Percentiles rank a stretch among this genome's conserved stretches.
phyloP scores from a whole-genome alignment of 345 rosid genomes.

The Jatropha curcas region DNA sequence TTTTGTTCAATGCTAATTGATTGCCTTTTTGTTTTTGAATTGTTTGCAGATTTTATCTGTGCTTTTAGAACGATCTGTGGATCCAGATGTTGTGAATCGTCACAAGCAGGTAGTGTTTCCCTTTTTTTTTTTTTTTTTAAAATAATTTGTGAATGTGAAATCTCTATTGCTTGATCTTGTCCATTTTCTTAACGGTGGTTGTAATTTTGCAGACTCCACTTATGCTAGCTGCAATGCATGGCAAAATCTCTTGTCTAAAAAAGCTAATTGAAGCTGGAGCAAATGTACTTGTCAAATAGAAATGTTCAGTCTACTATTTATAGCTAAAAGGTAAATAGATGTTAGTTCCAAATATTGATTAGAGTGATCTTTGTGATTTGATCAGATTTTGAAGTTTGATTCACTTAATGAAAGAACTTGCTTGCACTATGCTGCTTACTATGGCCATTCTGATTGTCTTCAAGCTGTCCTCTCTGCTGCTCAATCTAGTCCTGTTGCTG shows the following conservation, averaged over 20 bases:
- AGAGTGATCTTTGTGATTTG: constrained; percentile 8
- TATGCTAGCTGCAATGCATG: constrained; percentile 98
- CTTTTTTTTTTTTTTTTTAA: background rate
- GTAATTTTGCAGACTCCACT: constrained; percentile 73
- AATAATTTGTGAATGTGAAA: background rate
- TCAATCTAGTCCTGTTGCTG: constrained; percentile 77
- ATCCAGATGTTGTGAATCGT: constrained; percentile 84
- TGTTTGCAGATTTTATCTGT: constrained; percentile 63
- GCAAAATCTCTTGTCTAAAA: constrained; percentile 75
- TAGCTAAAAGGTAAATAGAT: no score
- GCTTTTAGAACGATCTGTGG: constrained; percentile 70
- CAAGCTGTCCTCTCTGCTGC: constrained; percentile 79
- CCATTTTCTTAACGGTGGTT: background rate
- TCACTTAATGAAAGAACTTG: constrained; percentile 85
- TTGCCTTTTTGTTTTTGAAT: constrained; percentile 13
- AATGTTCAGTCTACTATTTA: background rate
- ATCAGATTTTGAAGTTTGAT: constrained; percentile 91
- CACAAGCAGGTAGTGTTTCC: constrained; percentile 69
- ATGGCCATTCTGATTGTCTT: constrained; percentile 82
- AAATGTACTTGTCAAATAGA: constrained; percentile 59
- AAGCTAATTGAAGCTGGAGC: constrained; percentile 94
- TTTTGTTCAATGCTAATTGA: constrained; percentile 21
- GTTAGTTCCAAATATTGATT: background rate
- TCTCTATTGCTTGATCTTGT: background rate
- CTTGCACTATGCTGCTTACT: constrained; percentile 91